phyloP scores from a whole-genome alignment of 2,329 filamentous ascomycete species.

The Paracoccidioides lutzii region DNA sequence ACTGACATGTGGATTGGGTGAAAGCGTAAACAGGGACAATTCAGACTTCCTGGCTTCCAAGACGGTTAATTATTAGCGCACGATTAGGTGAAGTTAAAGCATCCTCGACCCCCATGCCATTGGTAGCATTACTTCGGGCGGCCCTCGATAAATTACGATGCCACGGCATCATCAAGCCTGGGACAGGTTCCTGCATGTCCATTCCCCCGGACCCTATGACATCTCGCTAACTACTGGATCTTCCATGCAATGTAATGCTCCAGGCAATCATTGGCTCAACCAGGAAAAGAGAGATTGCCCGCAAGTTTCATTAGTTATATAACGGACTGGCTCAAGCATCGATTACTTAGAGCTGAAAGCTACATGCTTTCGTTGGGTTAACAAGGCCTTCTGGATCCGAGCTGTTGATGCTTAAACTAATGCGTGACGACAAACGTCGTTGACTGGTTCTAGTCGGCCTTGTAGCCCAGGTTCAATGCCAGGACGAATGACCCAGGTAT shows the following conservation, averaged over 20 bases:
- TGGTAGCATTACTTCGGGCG: background rate
- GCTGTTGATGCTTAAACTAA: background rate
- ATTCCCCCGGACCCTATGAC: background rate
- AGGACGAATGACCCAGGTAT: background rate
- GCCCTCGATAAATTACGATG: background rate
- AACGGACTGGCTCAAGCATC: too few species aligned
- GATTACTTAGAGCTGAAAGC: too few species aligned
- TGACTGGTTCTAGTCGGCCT: background rate
- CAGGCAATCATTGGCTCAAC: background rate
- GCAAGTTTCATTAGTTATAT: background rate
- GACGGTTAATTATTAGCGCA: background rate
- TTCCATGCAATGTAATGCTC: background rate
- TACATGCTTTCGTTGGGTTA: background rate
- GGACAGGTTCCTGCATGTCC: constrained; percentile 4
- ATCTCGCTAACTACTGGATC: background rate
- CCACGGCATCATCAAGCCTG: background rate
- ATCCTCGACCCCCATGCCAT: background rate
- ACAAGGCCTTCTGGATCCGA: background rate
- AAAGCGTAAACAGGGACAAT: background rate
- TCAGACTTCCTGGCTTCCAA: too few species aligned
- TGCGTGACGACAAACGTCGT: background rate
- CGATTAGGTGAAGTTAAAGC: background rate
- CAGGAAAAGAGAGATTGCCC: background rate
- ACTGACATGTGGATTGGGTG: background rate
- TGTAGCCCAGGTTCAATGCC: background rate